These are phyloP conservation scores for Wolfiporia cocos DNA, from an alignment of 1,284 basidiomycete species.

Conservation along the genomic window DNA sequence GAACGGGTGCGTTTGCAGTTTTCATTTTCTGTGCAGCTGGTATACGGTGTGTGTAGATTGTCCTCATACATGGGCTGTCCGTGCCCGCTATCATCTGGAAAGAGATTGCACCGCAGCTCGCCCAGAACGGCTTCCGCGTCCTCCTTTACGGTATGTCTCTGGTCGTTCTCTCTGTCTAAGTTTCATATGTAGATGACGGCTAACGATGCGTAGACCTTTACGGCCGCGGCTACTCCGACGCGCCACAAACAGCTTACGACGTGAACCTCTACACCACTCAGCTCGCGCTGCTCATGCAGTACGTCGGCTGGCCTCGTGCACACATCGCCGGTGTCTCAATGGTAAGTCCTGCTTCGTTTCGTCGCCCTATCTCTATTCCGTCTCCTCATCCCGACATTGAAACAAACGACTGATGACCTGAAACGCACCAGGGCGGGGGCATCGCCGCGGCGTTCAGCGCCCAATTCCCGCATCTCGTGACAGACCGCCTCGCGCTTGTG, in stretches of 20 bases:
- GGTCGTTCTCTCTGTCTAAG: conserved; percentile 2
- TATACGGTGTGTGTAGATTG: conserved; percentile 49
- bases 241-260: conserved; percentile 61
- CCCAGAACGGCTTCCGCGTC: conserved; percentile 61
- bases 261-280: conserved; percentile 61
- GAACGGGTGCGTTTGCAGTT: conserved; percentile 40
- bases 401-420: background rate
- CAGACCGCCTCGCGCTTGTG: conserved; percentile 55
- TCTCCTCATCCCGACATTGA: background rate
- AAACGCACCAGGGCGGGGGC: conserved; percentile 54
- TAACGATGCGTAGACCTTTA: conserved; percentile 65
- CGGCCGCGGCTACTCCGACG: conserved; percentile 76
- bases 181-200: conserved; percentile 5
- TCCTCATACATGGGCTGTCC: conserved; percentile 75
- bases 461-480: conserved; percentile 64
- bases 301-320: conserved; percentile 62
- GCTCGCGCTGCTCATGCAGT: conserved; percentile 75
- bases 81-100: conserved; percentile 72
- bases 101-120: conserved; percentile 59
- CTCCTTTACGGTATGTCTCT: conserved; percentile 56
- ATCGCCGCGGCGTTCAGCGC: conserved; percentile 64
- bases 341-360: conserved; percentile 31
- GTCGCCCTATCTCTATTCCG: background rate
- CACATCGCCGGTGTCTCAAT: conserved; percentile 68
- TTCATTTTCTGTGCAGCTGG: background rate